These are phyloP conservation scores for Aspergillus fructus DNA, from an alignment of 2,329 filamentous ascomycete genomes.

Conservation along the genomic window DNA sequence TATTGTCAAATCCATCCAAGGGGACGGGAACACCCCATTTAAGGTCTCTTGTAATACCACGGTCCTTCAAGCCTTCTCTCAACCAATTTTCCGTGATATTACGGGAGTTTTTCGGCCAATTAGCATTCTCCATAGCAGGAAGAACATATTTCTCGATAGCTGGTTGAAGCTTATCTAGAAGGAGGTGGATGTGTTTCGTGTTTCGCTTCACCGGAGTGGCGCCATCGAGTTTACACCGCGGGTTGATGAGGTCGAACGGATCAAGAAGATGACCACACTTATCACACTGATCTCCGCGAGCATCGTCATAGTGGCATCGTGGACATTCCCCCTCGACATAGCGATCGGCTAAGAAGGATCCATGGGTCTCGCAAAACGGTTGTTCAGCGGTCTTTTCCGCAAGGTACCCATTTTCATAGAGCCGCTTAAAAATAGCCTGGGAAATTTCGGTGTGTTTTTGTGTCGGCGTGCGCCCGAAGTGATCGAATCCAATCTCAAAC, in stretches of 20 bases:
- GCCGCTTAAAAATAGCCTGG: constrained; percentile 82
- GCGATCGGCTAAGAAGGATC: constrained; percentile 75
- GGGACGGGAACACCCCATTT: constrained; percentile 77
- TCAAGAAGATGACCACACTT: constrained; percentile 72
- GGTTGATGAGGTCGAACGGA: constrained; percentile 74
- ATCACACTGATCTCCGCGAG: constrained; percentile 72
- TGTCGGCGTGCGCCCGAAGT: constrained; percentile 91
- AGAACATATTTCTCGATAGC: constrained; percentile 76
- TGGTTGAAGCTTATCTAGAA: constrained; percentile 77
- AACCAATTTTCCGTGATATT: constrained; percentile 49
- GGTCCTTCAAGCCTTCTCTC: constrained; percentile 76
- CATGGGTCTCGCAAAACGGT: constrained; percentile 74
- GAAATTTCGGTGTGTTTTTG: constrained; percentile 87
- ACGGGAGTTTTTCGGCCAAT: constrained; percentile 46
- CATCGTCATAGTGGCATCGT: constrained; percentile 62
- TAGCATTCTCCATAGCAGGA: constrained; percentile 68
- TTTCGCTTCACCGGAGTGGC: constrained; percentile 74
- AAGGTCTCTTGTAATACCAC: constrained; percentile 88
- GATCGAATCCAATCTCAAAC: constrained; percentile 94
- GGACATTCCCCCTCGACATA: constrained; percentile 53
- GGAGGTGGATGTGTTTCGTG: constrained; percentile 90
- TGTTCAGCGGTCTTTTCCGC: constrained; percentile 85
- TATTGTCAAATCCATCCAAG: constrained; percentile 64
- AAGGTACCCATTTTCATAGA: constrained; percentile 85
- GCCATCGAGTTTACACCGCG: constrained; percentile 87